A percentile compares a stretch with the other conserved stretches of the same genome.
phyloP scores from a whole-genome alignment of 1,284 basidiomycete species.

The Heterobasidion irregulare region DNA sequence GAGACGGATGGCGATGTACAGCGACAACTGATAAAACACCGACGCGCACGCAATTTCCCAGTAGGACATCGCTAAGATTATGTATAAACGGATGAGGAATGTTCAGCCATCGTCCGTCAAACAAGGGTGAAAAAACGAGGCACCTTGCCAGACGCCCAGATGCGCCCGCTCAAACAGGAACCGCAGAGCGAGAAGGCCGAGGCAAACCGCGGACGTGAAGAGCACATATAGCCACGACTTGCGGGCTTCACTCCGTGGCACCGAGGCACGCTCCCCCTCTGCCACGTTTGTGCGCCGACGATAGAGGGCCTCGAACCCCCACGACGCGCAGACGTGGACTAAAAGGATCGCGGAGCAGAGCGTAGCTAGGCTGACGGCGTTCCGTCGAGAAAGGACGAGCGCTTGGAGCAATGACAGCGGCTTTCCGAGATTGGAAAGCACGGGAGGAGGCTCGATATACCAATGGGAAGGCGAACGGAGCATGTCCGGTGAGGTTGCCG shows the following conservation, averaged over 20 bases:
- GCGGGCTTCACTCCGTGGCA: conserved; percentile 63
- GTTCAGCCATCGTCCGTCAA: conserved; percentile 6
- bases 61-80: conserved; percentile 56
- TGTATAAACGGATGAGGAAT: not conserved
- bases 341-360: conserved; percentile 75
- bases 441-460: conserved; percentile 67
- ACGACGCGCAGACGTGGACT: conserved; percentile 68
- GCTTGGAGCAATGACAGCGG: conserved; percentile 46
- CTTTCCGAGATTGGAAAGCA: conserved; percentile 33
- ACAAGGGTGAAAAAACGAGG: conserved; percentile 8
- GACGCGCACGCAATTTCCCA: conserved; percentile 75
- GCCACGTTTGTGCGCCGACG: conserved; percentile 30
- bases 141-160: conserved; percentile 62
- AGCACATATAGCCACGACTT: conserved; percentile 54
- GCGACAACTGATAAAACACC: conserved; percentile 84
- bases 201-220: conserved; percentile 48
- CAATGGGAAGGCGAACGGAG: conserved; percentile 48
- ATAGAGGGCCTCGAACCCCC: conserved; percentile 57
- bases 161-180: conserved; percentile 32
- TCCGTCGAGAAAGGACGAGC: conserved; percentile 63
- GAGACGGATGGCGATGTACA: conserved; percentile 85
- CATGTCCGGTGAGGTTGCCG: conserved; percentile 11
- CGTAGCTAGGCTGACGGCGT: conserved; percentile 70
- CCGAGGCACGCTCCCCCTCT: conserved; percentile 63
- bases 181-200: conserved; percentile 39